Base-by-base conservation (phyloP, 202 grass and related monocot genomes). In the Eragrostis tef region DNA sequence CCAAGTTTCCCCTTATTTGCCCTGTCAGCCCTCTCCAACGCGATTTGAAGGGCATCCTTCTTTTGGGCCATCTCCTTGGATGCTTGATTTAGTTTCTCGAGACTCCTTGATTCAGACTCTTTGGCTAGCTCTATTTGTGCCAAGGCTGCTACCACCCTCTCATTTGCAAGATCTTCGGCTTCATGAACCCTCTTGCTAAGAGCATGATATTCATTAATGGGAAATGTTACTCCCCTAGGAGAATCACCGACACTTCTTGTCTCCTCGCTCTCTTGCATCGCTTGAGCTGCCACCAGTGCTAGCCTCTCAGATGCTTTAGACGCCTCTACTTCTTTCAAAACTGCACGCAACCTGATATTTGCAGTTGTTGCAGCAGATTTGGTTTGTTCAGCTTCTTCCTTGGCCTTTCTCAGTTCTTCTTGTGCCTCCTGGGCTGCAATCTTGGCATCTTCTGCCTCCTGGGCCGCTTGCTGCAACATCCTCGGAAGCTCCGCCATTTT, bases 291-390 rank as follows among this genome's bases (percentile, higher is more conserved):
- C 67, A 66, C 79, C 50, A 88, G 51, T 16, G 92, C 95, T 26
- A 98, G 73, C 81, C 57, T 89, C 80, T 98, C 90, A 9, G 92
- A 91, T 63, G 86, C 86, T 76, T 79, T 98, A 56, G 82, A 88
- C 3, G 92, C 90, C 31, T 98, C 92, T 16, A 91, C 94, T 85
- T 98, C 95, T 88, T 98, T 98, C 64, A 91, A 70, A 73, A 86
- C 89, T 6, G 92, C 95, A 12, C 27, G 80, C 57, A 94, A 41
- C 73, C 86, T 88, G 62, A 74, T 89, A 82, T 93, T 86, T 65
- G 62, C 86, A 47, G 95, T 98, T 74, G 51, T 83, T 1, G 79
- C 80, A 73, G 90, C 60, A 36, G 90, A 86, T 57, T 98, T 98
- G 22, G 85, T 85, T 91, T 90, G 86, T 48, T 91, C 88, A 49